A percentile compares a stretch with the other conserved stretches of the same genome.
phyloP scores from a whole-genome alignment of 179 eudicot genomes.

The Beta corolliflora region DNA sequence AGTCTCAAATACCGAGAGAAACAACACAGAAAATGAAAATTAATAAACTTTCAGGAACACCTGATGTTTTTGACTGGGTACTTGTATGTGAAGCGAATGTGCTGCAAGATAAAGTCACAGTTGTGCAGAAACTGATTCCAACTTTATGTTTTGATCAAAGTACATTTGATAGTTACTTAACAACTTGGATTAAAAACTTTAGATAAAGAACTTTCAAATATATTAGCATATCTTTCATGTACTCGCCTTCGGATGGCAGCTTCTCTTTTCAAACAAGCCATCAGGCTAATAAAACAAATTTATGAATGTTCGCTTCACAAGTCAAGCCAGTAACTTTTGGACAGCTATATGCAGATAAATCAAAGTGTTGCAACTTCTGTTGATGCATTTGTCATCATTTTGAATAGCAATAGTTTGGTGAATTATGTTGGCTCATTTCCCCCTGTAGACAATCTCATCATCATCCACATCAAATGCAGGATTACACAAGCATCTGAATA shows the following conservation, averaged over 20 bases:
- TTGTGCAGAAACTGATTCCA: neutral
- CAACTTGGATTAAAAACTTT: neutral
- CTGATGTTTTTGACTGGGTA: too few species aligned
- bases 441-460: slow-evolving; percentile 80
- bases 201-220: neutral
- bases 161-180: neutral
- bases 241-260: neutral
- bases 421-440: slow-evolving; percentile 39
- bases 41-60: too few species aligned
- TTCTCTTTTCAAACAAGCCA: neutral
- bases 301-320: neutral
- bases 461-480: slow-evolving; percentile 92
- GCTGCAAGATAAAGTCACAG: slow-evolving; percentile 1
- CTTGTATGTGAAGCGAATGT: neutral
- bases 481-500: slow-evolving; percentile 87
- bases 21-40: neutral
- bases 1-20: neutral
- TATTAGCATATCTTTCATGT: slow-evolving; percentile 1
- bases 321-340: neutral
- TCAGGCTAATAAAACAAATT: neutral
- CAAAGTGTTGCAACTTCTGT: slow-evolving; percentile 1
- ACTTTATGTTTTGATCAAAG: neutral
- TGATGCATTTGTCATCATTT: neutral
- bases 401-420: neutral
- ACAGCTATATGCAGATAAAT: neutral